Base-by-base conservation (phyloP, 2,329 filamentous ascomycete genomes). In the Scorias spongiosa region DNA sequence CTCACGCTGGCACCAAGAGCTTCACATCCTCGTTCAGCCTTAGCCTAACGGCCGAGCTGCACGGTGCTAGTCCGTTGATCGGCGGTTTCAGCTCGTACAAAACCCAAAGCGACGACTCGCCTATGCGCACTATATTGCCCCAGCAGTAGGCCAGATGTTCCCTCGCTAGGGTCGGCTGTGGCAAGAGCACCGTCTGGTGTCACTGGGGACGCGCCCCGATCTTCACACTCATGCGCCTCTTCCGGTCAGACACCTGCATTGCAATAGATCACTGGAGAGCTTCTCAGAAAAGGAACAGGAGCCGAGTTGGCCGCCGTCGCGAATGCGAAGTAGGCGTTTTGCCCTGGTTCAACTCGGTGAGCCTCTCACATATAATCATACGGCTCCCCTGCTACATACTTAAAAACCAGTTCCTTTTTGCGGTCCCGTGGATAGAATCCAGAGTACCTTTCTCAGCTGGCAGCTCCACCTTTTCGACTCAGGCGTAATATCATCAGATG, bases 391-490 rank as follows among this genome's bases (percentile, higher is more conserved):
- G n/a, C n/a, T n/a, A n/a, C n/a, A n/a, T n/a, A n/a, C n/a, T n/a
- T n/a, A n/a, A n/a, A n/a, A n/a, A n/a, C n/a, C n/a, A n/a, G n/a
- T n/a, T n/a, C n/a, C n/a, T n/a, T n/a, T n/a, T n/a, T n/a, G n/a
- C n/a, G n/a, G n/a, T n/a, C n/a, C n/a, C n/a, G n/a, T n/a, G n/a
- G n/a, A n/a, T n/a, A 26, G 20, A 26, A 26, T 26, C 7, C 20
- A 26, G 7, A 26, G 72, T 40, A 72, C 80, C 34, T 83, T 77
- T 60, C 89, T 94, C 46, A n/a, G 17, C 12, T 4, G 9, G 34
- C 34, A 17, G 12, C 17, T 37, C 6, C 9, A 9, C 34, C 12
- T 4, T 17, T 8, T 37, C 34, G 8, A n/a, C 6, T 3, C 8
- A 5, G 8, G 20, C 38, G 2, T 32, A 6, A 14, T 14, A n/a